Base-by-base conservation (phyloP, 768 basidiomycete species). In the Ramaria sp. region DNA sequence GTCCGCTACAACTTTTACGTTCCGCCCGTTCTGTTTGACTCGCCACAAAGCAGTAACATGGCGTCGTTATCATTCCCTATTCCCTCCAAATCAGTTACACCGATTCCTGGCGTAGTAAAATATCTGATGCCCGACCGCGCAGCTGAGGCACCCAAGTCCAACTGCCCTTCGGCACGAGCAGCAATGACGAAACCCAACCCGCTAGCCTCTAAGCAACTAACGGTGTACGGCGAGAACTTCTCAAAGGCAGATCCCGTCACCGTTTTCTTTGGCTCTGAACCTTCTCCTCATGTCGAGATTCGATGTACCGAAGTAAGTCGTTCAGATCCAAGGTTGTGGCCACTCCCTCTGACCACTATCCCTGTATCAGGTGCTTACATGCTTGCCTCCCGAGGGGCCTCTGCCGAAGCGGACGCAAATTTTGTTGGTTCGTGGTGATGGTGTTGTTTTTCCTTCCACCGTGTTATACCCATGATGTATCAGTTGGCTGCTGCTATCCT, bases 1-100 rank as follows among this genome's bases (percentile, higher is more conserved):
- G 79, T 91, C 51, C 83, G 91, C 58, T 92, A 93, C 71, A 91
- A 93, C 68, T 94, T 93, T 69, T 93, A 90, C 64, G 84, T 93
- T 12, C 91, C 91, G 30, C 87, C 88, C 1, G 78, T 84, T 24
- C 73, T 92, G 42, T 88, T 86, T 64, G 87, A 90, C 58, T 77
- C 79, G n/a, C 72, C 80, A 18, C 81, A 79, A 62, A 24, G 38
- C 9, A 37, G 34, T 37, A 36, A 25, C 34, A 24, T 56, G 18
- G 27, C 55, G 18, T 81, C 75, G 7, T 77, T 80, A 5, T 83
- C 85, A 20, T 89, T 83, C 75, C 85, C 86, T 30, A 78, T 85
- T 55, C 85, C 88, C 16, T 79, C 81, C 32, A 88, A 88, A 63
- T 85, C 86, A 9, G 79, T 92, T 57, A 91, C 91, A 16, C 85